Conservation (phyloP, 2,329 filamentous ascomycete species). For the Ascochyta pisi region DNA sequence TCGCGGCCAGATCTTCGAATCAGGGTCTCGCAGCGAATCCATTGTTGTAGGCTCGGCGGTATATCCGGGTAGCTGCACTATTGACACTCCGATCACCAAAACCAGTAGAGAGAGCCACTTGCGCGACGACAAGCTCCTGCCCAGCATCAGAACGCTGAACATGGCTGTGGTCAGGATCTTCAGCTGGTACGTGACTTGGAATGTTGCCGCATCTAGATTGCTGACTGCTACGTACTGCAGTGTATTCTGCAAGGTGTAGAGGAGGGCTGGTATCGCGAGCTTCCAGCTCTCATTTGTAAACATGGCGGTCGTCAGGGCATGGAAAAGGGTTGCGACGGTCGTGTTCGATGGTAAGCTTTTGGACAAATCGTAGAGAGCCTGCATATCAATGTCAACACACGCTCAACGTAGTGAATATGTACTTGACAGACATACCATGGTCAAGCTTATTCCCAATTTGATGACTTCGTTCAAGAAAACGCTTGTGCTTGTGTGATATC, state of each 20-base stretch:
- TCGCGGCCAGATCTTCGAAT: slow-evolving; percentile 66
- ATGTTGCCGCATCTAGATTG: slow-evolving; percentile 90
- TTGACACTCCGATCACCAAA: slow-evolving; percentile 79
- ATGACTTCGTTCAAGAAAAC: slow-evolving; percentile 93
- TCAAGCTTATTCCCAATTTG: slow-evolving; percentile 85
- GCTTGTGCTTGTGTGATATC: slow-evolving; percentile 92
- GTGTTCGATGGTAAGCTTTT: slow-evolving; percentile 77
- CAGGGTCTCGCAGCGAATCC: slow-evolving; percentile 63
- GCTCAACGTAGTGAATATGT: no score
- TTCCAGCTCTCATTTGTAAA: slow-evolving; percentile 96
- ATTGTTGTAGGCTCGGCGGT: slow-evolving; percentile 60
- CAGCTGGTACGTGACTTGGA: slow-evolving; percentile 91
- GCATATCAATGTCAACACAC: not conserved
- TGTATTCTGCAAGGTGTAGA: slow-evolving; percentile 94
- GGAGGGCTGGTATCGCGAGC: slow-evolving; percentile 81
- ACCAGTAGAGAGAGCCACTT: slow-evolving; percentile 84
- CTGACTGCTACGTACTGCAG: slow-evolving; percentile 90
- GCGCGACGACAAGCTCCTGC: slow-evolving; percentile 70
- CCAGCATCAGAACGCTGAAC: slow-evolving; percentile 81
- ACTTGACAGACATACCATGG: slow-evolving; percentile 58
- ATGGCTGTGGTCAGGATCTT: slow-evolving; percentile 92
- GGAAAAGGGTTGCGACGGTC: slow-evolving; percentile 79
- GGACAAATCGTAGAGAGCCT: slow-evolving; percentile 83
- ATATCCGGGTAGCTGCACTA: slow-evolving; percentile 79
- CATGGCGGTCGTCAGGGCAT: slow-evolving; percentile 78